Conservation (phyloP, 2,329 filamentous ascomycete species). For the Colletotrichum filicis region DNA sequence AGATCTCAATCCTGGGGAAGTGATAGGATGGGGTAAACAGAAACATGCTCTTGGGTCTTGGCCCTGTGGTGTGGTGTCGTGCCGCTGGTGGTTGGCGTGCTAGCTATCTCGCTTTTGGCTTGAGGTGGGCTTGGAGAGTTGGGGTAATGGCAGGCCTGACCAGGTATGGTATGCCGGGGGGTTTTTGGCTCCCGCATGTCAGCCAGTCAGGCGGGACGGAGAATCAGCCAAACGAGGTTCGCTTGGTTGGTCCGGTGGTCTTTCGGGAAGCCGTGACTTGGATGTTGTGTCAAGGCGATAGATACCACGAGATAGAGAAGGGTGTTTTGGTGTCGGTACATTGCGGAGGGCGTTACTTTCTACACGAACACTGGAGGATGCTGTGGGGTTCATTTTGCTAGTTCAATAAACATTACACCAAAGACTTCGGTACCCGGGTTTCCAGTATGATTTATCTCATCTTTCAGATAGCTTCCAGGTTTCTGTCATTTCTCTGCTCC, state of each 20-base stretch:
- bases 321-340: not conserved
- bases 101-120: not conserved
- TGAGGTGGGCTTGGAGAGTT: slow-evolving; percentile 21
- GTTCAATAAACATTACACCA: no score
- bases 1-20: slow-evolving; percentile 28
- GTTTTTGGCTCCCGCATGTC: slow-evolving; percentile 15
- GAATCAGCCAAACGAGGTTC: slow-evolving; percentile 2
- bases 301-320: slow-evolving; percentile 3
- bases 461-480: no score
- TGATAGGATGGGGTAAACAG: slow-evolving; percentile 13
- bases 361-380: slow-evolving; percentile 3
- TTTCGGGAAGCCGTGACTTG: not conserved
- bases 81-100: slow-evolving; percentile 16
- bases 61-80: not conserved
- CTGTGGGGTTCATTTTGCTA: no score
- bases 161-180: not conserved
- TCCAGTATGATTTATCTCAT: not conserved
- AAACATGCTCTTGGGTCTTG: not conserved
- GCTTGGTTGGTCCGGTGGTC: not conserved
- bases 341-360: not conserved
- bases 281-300: slow-evolving; percentile 2
- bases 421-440: not conserved
- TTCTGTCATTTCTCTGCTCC: no score
- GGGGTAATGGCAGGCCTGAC: slow-evolving; percentile 23
- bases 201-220: slow-evolving; percentile 21